Evolutionary conservation across 768 basidiomycete species (phyloP), one percentile per base, ranked within the genome.

Genomic region (Suillus subalutaceus): DNA sequence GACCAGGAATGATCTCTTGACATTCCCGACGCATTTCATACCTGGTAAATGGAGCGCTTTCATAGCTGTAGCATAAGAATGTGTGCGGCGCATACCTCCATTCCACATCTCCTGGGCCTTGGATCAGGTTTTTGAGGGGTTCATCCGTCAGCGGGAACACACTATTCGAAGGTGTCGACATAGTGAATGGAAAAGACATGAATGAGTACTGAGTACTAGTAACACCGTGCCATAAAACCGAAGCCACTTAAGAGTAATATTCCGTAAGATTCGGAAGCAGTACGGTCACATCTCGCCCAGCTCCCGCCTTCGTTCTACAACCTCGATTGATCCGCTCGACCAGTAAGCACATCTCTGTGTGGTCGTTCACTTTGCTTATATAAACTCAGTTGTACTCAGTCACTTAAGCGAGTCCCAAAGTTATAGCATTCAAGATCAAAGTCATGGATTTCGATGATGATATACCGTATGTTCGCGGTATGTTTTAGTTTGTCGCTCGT

Each of bases 21-120:
- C 93, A 94, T 72, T 96, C 91, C n/a, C 95, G 83, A 38, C 95
- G 85, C 96, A 97, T 96, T 79, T 97, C 95, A 73, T 97, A 97
- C 72, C 92, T 94, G 55, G 4, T 32, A 32, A 59, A 20, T 43
- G 26, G 10, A 63, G 37, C 26, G 35, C 46, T 63, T 69, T 41
- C 26, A 64, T 62, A 70, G 72, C 62, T 12, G 18, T 26, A 55
- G 30, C 20, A 30, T 57, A 69, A 63, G 61, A 66, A 43, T 50
- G 23, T 63, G 57, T 60, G 48, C 23, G 38, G 41, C 53, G 79
- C 85, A 68, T 67, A 89, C 92, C 86, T 87, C 93, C 93, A 94
- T 75, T 95, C 93, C 32, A 92, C 85, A 68, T 94, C 93, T 40
- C 87, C 85, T 4, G 93, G 90, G 1, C 92, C 93, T 73, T 92